Evolutionary conservation across 164 flowering plant species (phyloP), one percentile per base, ranked within the genome.

Genomic region (Warburgia ugandensis): DNA sequence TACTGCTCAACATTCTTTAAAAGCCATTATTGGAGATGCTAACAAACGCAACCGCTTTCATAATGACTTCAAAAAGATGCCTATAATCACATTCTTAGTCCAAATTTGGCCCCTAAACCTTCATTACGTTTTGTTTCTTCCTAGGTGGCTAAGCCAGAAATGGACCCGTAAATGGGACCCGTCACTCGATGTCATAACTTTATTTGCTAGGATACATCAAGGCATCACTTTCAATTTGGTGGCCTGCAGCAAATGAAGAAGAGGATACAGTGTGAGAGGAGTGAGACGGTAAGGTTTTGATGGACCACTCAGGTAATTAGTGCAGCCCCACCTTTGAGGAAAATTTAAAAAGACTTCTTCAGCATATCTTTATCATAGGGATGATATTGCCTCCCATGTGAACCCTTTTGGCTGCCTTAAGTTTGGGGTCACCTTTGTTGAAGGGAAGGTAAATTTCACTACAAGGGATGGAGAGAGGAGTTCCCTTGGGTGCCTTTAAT

Each of bases 391-490:
- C 35, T 26, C 44, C 69, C 73, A 70, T 66, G 75, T 70, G 74
- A 73, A 36, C 29, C 55, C 52, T 54, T 58, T 50, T 56, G 45
- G 71, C 51, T 73, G 68, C 62, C 68, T 74, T 68, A 50, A 59
- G 54, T 50, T 32, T 48, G 46, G 58, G 59, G 71, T 63, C 62
- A 60, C 35, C 60, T 63, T 48, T 42, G 38, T 56, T 45, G 45
- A 58, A 63, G 50, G 63, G 58, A 57, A 49, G 48, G 41, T 59
- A 62, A 60, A 42, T 48, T 42, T 55, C 45, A 53, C 58, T 28
- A n/a, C 47, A 44, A 47, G n/a, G n/a, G 62, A 38, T 39, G 30
- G 11, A 31, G 25, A 64, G 46, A 61, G 37, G 30, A 16, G 33
- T 36, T 47, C 16, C 37, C 48, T 53, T 62, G 52, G 45, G 40